Evolutionary conservation across 2,329 filamentous ascomycete genomes (phyloP).

Genomic region (Bipolaris oryzae): DNA sequence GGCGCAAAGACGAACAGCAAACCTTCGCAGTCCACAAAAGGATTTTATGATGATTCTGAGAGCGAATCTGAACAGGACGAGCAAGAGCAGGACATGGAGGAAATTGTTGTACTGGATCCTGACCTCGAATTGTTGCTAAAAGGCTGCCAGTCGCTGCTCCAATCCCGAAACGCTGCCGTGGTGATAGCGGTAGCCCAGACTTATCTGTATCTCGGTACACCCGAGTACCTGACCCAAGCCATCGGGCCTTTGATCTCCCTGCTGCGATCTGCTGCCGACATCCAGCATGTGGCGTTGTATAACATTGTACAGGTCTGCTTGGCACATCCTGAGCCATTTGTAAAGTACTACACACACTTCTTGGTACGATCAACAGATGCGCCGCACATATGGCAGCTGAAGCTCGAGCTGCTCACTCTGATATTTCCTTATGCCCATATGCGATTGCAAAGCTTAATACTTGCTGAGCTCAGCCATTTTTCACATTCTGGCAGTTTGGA

Average conservation of each 20-base stretch:
- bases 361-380: conserved; percentile 80
- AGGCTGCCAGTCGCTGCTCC: conserved; percentile 80
- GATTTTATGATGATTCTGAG: conserved; percentile 76
- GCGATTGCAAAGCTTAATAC: conserved; percentile 80
- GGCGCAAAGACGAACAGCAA: conserved; percentile 44
- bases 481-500: conserved; percentile 84
- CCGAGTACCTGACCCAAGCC: conserved; percentile 73
- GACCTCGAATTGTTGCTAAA: conserved; percentile 84
- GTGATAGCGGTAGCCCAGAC: conserved; percentile 85
- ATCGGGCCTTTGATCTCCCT: conserved; percentile 87
- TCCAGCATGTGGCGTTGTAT: conserved; percentile 87
- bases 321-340: conserved; percentile 76
- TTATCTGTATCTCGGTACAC: conserved; percentile 82
- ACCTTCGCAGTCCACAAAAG: conserved; percentile 58
- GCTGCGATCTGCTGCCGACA: conserved; percentile 81
- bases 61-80: conserved; percentile 51
- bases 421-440: conserved; percentile 82
- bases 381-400: conserved; percentile 84
- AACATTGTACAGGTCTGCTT: conserved; percentile 95
- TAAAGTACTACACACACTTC: conserved; percentile 87
- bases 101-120: conserved; percentile 70
- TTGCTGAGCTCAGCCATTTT: conserved; percentile 94
- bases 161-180: conserved; percentile 91
- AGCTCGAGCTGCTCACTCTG: conserved; percentile 87
- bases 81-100: conserved; percentile 58